Percentiles rank a stretch among this genome's conserved stretches.
These are phyloP conservation scores for Arachis stenosperma DNA, from an alignment of 306 rosid species.

Conservation along the genomic window DNA sequence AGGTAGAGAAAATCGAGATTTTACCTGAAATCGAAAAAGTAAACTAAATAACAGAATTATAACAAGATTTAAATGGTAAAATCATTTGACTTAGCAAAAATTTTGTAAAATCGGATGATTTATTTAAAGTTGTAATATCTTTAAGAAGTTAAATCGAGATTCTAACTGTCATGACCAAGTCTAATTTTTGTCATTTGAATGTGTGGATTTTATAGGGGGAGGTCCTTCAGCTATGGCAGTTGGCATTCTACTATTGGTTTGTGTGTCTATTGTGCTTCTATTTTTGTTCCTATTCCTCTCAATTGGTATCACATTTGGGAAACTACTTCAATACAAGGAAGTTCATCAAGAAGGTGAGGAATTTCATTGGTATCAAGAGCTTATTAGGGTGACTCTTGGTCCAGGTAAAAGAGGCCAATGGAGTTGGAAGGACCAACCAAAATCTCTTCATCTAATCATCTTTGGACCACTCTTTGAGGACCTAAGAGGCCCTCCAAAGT, in stretches of 20 bases:
- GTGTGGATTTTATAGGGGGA: conserved; percentile 58
- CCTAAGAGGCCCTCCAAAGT: conserved; percentile 92
- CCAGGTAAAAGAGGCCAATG: conserved; percentile 96
- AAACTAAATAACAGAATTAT: no score
- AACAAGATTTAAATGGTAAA: no score
- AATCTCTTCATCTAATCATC: conserved; percentile 53
- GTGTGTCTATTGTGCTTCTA: conserved; percentile 54
- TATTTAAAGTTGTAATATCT: neutral
- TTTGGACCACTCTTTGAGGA: conserved; percentile 90
- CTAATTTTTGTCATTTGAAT: conserved; percentile 31
- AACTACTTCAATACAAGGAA: conserved; percentile 93
- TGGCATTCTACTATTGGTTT: conserved; percentile 65
- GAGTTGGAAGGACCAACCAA: conserved; percentile 76
- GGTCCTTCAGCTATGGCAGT: conserved; percentile 53
- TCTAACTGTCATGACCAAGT: neutral
- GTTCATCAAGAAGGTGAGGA: conserved; percentile 74
- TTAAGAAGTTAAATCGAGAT: conserved; percentile 18
- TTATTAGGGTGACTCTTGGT: conserved; percentile 76
- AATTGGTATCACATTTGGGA: conserved; percentile 80
- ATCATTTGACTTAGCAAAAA: no score
- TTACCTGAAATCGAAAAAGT: no score
- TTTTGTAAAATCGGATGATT: no score
- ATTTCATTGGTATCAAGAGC: conserved; percentile 87
- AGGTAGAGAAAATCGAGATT: no score
- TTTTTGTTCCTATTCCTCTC: conserved; percentile 80